Evolutionary conservation across 805 yeast genomes (phyloP).

Genomic region (Spathaspora sp.): DNA sequence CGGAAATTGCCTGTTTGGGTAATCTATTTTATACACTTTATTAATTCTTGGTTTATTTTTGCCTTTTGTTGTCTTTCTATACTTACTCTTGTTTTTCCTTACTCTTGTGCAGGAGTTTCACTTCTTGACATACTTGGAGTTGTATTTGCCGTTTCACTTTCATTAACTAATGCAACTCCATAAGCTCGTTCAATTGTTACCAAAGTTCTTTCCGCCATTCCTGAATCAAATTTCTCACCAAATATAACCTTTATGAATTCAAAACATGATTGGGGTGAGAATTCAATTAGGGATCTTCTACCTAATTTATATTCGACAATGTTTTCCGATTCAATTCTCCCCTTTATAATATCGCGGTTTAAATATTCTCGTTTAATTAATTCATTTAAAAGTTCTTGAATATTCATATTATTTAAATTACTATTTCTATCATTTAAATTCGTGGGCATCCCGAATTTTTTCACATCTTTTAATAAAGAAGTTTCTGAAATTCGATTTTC

Average conservation of each 20-base stretch:
- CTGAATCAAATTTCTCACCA: slow-evolving; percentile 19
- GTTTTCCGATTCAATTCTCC: slow-evolving; percentile 12
- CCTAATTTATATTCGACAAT: slow-evolving; percentile 28
- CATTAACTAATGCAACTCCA: slow-evolving; percentile 11
- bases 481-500: slow-evolving; percentile 29
- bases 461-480: slow-evolving; percentile 18
- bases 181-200: slow-evolving; percentile 23
- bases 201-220: slow-evolving; percentile 14
- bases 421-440: slow-evolving; percentile 16
- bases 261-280: slow-evolving; percentile 24
- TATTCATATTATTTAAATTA: slow-evolving; percentile 14
- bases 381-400: slow-evolving; percentile 21
- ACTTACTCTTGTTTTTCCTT: neutral
- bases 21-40: no score
- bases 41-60: no score
- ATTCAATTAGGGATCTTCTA: slow-evolving; percentile 29
- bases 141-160: slow-evolving; percentile 9
- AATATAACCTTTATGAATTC: slow-evolving; percentile 21
- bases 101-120: neutral
- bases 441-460: slow-evolving; percentile 24
- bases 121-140: neutral
- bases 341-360: slow-evolving; percentile 10
- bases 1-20: no score
- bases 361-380: slow-evolving; percentile 29
- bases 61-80: no score